Conservation (phyloP, 345 rosid genomes). For the Microcos paniculata region DNA sequence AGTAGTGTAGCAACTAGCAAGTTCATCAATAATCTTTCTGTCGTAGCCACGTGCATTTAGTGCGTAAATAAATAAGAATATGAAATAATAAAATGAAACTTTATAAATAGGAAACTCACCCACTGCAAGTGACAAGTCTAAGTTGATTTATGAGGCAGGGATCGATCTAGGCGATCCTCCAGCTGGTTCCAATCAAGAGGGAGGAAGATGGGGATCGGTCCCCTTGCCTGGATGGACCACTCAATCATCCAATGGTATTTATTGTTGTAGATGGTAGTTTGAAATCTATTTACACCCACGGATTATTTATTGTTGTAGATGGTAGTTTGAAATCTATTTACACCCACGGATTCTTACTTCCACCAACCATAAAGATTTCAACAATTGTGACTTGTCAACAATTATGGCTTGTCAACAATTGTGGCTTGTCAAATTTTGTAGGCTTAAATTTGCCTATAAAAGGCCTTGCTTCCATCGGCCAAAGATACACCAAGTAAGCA, state of each 20-base stretch:
- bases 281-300: too few species aligned
- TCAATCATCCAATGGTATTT: not conserved
- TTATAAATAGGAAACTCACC: not conserved
- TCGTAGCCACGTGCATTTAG: not conserved
- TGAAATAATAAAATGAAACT: not conserved
- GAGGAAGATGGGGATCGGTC: not conserved
- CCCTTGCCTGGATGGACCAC: slow-evolving; percentile 2
- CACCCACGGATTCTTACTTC: too few species aligned
- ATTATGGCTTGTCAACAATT: too few species aligned
- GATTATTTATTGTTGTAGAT: too few species aligned
- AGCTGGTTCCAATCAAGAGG: not conserved
- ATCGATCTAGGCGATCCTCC: not conserved
- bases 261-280: too few species aligned
- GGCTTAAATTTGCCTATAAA: too few species aligned
- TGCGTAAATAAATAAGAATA: not conserved
- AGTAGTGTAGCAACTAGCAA: not conserved
- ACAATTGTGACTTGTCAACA: too few species aligned
- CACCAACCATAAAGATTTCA: too few species aligned
- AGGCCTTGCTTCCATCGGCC: too few species aligned
- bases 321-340: too few species aligned
- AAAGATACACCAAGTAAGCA: too few species aligned
- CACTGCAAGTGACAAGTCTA: not conserved
- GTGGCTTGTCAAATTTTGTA: too few species aligned
- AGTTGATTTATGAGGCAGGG: not conserved
- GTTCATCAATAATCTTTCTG: not conserved